A percentile compares a stretch with the other conserved stretches of the same genome.
Conservation (phyloP, 2,329 filamentous ascomycete genomes). For the Erysiphe pulchra region DNA sequence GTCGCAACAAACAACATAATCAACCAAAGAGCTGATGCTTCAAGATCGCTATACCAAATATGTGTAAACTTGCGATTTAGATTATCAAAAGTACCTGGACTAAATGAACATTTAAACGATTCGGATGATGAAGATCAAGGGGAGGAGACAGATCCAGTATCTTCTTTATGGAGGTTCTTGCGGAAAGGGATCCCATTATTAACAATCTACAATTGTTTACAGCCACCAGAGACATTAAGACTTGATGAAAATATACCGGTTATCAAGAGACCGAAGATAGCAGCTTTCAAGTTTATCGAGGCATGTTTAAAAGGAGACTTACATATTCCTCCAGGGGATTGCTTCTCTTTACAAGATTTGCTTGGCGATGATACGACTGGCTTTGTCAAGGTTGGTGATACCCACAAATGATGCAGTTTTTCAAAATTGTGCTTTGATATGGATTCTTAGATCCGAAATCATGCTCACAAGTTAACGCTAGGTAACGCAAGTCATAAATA, state of each 20-base stretch:
- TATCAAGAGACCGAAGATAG: slow-evolving; percentile 58
- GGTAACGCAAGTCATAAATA: slow-evolving; percentile 80
- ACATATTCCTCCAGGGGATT: slow-evolving; percentile 52
- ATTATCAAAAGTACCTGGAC: slow-evolving; percentile 59
- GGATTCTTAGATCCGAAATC: neutral
- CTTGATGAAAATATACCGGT: slow-evolving; percentile 40
- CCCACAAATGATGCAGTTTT: neutral
- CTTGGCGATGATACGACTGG: slow-evolving; percentile 89
- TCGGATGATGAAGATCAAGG: slow-evolving; percentile 43
- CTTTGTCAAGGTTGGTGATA: slow-evolving; percentile 55
- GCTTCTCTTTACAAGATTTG: slow-evolving; percentile 77
- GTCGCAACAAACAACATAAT: slow-evolving; percentile 80
- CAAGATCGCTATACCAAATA: slow-evolving; percentile 81
- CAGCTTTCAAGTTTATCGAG: slow-evolving; percentile 78
- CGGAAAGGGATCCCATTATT: slow-evolving; percentile 64
- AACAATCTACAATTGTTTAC: slow-evolving; percentile 66
- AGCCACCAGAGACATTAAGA: slow-evolving; percentile 40
- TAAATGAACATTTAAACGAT: slow-evolving; percentile 47
- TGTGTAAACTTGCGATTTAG: slow-evolving; percentile 67
- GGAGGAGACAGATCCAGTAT: slow-evolving; percentile 54
- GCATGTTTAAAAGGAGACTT: slow-evolving; percentile 58
- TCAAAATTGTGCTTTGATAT: neutral
- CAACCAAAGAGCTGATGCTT: slow-evolving; percentile 85
- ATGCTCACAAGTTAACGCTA: slow-evolving; percentile 11
- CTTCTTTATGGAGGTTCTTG: slow-evolving; percentile 71